Evolutionary conservation across 2,329 filamentous ascomycete species (phyloP), one percentile per base, ranked within the genome.

Genomic region (Phialophora chinensis): DNA sequence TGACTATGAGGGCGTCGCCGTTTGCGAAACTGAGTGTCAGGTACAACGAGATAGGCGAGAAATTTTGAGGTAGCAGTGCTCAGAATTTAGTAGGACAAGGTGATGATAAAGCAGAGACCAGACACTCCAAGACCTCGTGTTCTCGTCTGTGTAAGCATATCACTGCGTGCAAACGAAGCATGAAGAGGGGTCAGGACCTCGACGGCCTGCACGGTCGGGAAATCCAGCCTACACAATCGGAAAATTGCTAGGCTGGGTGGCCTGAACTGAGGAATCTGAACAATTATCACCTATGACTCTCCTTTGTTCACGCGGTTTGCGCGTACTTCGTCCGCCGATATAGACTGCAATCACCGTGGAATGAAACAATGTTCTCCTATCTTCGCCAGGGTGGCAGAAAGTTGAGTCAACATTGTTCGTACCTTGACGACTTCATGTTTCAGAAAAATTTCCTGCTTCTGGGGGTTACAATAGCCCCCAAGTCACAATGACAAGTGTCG

Each of bases 401-500:
- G 38, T 44, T n/a, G 17, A 44, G 38, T 44, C 38, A n/a, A 52
- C 20, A 29, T 52, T 23, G 1, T 17, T 27, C 49, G 49, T 52
- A 11, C 49, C 20, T 20, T 52, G 49, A 5, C 4, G 12, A 52
- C 10, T 52, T 52, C 38, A 29, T 27, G 25, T 52, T 29, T 52
- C 20, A 23, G 20, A 17, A 29, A 17, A 29, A 52, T 29, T 42
- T 27, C 1, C 42, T 50, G 20, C 31, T 20, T 20, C 11, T 35
- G 47, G 35, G 35, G 57, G 57, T 60, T 44, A 50, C 57, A 60
- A 27, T 33, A 12, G 42, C 42, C 57, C 57, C 25, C 4, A 14
- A 33, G n/a, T 23, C n/a, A 47, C 23, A 20, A 29, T 25, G 23
- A 11, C 57, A 50, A 29, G 57, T 50, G 7, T 10, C 8, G 17